phyloP scores from a whole-genome alignment of 2,329 filamentous ascomycete species.

The Aspergillus carbonarius region DNA sequence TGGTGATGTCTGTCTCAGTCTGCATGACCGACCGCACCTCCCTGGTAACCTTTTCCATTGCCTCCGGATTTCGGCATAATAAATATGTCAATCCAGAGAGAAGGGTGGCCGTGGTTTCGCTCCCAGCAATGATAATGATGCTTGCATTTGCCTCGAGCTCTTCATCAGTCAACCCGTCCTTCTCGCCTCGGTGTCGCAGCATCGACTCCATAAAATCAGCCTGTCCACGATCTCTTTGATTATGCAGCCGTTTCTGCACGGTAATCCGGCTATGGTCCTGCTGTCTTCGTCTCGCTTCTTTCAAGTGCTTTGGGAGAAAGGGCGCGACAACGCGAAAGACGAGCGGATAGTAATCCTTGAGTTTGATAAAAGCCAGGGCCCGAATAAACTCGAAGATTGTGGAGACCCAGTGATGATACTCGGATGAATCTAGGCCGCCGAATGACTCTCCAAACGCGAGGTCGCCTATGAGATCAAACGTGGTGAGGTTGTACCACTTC shows the following conservation, averaged over 20 bases:
- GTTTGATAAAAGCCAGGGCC: neutral
- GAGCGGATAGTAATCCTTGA: conserved; percentile 7
- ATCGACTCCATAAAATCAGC: conserved; percentile 20
- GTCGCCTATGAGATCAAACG: conserved; percentile 29
- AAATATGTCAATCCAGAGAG: conserved; percentile 45
- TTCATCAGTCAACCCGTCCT: conserved; percentile 14
- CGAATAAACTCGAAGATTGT: conserved; percentile 17
- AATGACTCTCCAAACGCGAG: conserved; percentile 27
- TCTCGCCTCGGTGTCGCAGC: conserved; percentile 13
- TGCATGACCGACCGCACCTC: conserved; percentile 40
- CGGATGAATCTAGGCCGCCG: conserved; percentile 19
- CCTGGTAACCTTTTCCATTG: conserved; percentile 29
- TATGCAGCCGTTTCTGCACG: conserved; percentile 5
- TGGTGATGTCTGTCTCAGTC: conserved; percentile 30
- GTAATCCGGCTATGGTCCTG: neutral
- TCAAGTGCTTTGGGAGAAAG: neutral
- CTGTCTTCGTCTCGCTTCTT: conserved; percentile 1
- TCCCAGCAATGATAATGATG: conserved; percentile 42
- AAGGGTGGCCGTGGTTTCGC: conserved; percentile 46
- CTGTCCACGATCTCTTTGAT: neutral
- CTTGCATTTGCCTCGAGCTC: conserved; percentile 39
- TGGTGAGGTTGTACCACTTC: conserved; percentile 26
- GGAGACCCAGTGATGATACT: conserved; percentile 24
- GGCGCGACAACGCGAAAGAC: neutral
- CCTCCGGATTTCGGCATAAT: conserved; percentile 36